A percentile compares a stretch with the other conserved stretches of the same genome.
phyloP scores from a whole-genome alignment of 805 yeast genomes.

The Ogataea kodamae region DNA sequence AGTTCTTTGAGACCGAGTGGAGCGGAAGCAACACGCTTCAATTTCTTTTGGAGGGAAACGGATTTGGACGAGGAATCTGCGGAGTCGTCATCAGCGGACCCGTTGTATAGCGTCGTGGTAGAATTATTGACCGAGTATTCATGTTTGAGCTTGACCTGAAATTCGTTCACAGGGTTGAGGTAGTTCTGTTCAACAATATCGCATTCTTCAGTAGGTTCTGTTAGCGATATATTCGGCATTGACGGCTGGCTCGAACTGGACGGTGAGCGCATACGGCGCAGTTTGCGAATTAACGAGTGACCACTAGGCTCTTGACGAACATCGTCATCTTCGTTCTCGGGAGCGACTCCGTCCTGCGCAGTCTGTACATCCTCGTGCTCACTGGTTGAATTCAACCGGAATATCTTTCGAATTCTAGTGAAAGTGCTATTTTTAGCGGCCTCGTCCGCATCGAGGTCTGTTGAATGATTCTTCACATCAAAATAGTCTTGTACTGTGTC shows the following conservation, averaged over 20 bases:
- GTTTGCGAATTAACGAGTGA: slow-evolving; percentile 30
- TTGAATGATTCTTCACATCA: slow-evolving; percentile 1
- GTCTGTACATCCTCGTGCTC: slow-evolving; percentile 13
- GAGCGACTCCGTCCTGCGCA: slow-evolving; percentile 4
- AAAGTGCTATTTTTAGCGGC: slow-evolving; percentile 21
- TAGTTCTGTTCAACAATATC: slow-evolving; percentile 27
- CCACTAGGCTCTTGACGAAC: slow-evolving; percentile 15
- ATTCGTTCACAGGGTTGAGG: slow-evolving; percentile 25
- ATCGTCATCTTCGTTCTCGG: slow-evolving; percentile 13
- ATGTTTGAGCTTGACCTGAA: slow-evolving; percentile 31
- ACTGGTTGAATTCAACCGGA: slow-evolving; percentile 24
- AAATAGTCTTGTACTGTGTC: slow-evolving; percentile 17
- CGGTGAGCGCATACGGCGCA: slow-evolving; percentile 35
- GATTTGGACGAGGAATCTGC: slow-evolving; percentile 7
- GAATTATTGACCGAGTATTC: slow-evolving; percentile 33
- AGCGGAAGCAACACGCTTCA: slow-evolving; percentile 81
- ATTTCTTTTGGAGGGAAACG: slow-evolving; percentile 35
- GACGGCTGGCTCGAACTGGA: slow-evolving; percentile 25
- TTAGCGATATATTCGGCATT: slow-evolving; percentile 6
- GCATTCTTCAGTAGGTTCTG: slow-evolving; percentile 20
- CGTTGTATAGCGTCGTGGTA: slow-evolving; percentile 20
- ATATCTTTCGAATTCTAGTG: slow-evolving; percentile 28
- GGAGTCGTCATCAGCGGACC: slow-evolving; percentile 2
- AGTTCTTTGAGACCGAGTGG: slow-evolving; percentile 56
- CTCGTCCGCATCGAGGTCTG: slow-evolving; percentile 13